Evolutionary conservation across 495 filamentous ascomycete genomes (phyloP), one percentile per base, ranked within the genome.

Genomic region (Penicillium atrosanguineum): DNA sequence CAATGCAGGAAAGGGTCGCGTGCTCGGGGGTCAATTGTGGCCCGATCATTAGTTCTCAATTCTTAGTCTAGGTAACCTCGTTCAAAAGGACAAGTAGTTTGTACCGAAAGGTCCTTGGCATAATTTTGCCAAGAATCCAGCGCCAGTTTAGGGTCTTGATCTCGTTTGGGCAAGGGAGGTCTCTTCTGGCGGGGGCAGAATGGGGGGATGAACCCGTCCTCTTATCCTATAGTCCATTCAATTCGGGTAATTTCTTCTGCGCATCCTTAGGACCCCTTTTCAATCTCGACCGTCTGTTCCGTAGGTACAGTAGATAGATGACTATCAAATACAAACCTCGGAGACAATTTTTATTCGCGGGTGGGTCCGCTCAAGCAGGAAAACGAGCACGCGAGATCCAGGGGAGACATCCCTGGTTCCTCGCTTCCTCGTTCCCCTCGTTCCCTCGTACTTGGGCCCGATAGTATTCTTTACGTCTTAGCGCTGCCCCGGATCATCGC

Each of bases 401-500:
- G 16, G 16, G 11, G 7, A 23, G 19, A 14, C n/a, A 37, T 47
- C 18, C 20, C 4, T 28, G 4, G 12, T 21, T 21, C 11, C 18
- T 20, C 18, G 20, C n/a, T n/a, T n/a, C n/a, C n/a, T n/a, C n/a
- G n/a, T n/a, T n/a, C n/a, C n/a, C n/a, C n/a, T n/a, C n/a, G 12
- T 42, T 18, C 7, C 3, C 9, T n/a, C 11, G n/a, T 40, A 20
- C 16, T 7, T 6, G 7, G 16, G 16, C n/a, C 38, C 16, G 16
- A 39, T 11, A 39, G 19, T 19, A 40, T 20, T 40, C 6, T 1
- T 40, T 40, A n/a, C 18, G n/a, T 19, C 4, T 19, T 23, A 25
- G 42, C 42, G 23, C 19, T n/a, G 19, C 50, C 50, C 50, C 44
- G 50, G 50, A 47, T 41, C 44, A 46, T 47, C 44, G 50, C 41